Conservation (phyloP, 129 eudicot genomes). For the Flaveria sonorensis region DNA sequence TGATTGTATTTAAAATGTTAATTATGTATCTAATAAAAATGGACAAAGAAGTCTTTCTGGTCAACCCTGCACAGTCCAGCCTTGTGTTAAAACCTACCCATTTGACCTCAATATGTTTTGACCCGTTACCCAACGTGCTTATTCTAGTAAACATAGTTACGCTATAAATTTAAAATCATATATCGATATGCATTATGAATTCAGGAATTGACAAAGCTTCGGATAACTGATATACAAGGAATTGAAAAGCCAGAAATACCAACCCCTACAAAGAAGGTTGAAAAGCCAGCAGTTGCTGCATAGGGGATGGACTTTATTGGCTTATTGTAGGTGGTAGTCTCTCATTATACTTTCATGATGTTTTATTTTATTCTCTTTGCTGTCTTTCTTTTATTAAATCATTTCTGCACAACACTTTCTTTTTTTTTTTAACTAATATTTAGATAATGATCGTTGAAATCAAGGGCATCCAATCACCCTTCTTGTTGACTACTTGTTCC, state of each 20-base stretch:
- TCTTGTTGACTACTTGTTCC: constrained; percentile 19
- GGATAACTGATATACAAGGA: constrained; percentile 87
- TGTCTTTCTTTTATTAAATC: constrained; percentile 13
- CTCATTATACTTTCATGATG: constrained; percentile 12
- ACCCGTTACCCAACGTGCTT: neutral
- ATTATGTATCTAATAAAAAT: neutral
- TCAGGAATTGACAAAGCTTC: constrained; percentile 81
- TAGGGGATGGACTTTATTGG: constrained; percentile 35
- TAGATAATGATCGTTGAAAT: neutral
- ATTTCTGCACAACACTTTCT: neutral
- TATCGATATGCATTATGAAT: neutral
- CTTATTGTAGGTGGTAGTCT: constrained; percentile 27
- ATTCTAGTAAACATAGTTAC: neutral
- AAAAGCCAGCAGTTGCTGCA: constrained; percentile 63
- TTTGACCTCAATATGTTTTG: neutral
- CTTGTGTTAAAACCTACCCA: neutral
- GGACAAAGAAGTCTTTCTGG: neutral
- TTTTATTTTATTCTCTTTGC: constrained; percentile 1
- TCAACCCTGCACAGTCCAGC: neutral
- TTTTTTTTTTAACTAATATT: neutral
- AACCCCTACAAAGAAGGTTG: constrained; percentile 44
- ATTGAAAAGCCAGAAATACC: constrained; percentile 69
- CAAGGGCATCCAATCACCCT: constrained; percentile 21
- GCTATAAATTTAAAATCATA: neutral
- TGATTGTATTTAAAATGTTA: neutral